A percentile compares a stretch with the other conserved stretches of the same genome.
These are phyloP conservation scores for Boechera divaricarpa DNA, from an alignment of 345 rosid genomes.

Conservation along the genomic window DNA sequence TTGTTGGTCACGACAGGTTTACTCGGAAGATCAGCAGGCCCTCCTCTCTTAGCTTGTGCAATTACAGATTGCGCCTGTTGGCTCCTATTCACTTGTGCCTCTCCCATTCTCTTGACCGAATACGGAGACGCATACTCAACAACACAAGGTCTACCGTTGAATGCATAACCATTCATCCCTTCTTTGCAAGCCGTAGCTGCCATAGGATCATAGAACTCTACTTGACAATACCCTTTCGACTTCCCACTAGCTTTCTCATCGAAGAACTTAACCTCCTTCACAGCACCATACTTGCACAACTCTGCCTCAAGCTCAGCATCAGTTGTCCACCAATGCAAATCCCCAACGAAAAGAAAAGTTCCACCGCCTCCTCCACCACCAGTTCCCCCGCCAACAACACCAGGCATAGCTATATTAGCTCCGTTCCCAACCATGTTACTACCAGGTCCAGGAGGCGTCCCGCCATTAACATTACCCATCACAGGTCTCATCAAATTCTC, in stretches of 20 bases:
- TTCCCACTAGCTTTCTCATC: conserved; percentile 93
- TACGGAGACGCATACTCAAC: conserved; percentile 82
- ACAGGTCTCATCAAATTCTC: conserved; percentile 53
- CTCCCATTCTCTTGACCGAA: conserved; percentile 73
- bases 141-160: conserved; percentile 80
- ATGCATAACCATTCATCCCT: conserved; percentile 72
- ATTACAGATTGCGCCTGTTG: conserved; percentile 58
- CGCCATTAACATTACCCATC: conserved; percentile 44
- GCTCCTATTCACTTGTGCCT: conserved; percentile 64
- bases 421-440: conserved; percentile 47
- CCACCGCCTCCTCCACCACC: conserved; percentile 55
- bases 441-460: conserved; percentile 49
- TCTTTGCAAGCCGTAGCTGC: conserved; percentile 80
- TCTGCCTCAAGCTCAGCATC: conserved; percentile 80
- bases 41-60: conserved; percentile 64
- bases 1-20: conserved; percentile 51
- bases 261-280: conserved; percentile 83
- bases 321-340: conserved; percentile 95
- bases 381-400: conserved; percentile 33
- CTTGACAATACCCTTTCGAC: conserved; percentile 87
- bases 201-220: conserved; percentile 73
- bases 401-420: conserved; percentile 41
- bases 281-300: conserved; percentile 67
- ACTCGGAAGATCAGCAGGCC: conserved; percentile 55
- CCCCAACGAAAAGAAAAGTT: conserved; percentile 76